Evolutionary conservation across 2,329 filamentous ascomycete species (phyloP).

Genomic region (Didymellaceae sp.): DNA sequence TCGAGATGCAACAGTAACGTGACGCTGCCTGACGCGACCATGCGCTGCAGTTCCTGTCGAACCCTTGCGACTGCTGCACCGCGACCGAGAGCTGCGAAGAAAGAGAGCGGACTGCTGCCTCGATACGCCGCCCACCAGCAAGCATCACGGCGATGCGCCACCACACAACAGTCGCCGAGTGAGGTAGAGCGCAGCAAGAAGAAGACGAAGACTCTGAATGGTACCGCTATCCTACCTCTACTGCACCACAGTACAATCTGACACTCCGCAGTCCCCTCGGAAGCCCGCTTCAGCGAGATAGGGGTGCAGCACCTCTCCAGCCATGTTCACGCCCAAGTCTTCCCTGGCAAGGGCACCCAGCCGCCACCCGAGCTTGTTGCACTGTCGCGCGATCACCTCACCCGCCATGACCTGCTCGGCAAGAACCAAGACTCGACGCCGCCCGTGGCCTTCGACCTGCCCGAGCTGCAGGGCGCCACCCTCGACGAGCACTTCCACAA

Average conservation of each 20-base stretch:
- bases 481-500: constrained; percentile 95
- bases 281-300: constrained; percentile 85
- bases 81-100: constrained; percentile 19
- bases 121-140: constrained; percentile 21
- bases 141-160: constrained; percentile 35
- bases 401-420: constrained; percentile 83
- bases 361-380: constrained; percentile 76
- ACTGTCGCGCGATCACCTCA: constrained; percentile 81
- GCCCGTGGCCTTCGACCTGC: constrained; percentile 87
- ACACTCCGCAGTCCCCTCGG: constrained; percentile 46
- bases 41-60: constrained; percentile 41
- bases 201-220: constrained; percentile 23
- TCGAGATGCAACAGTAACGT: constrained; percentile 40
- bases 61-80: constrained; percentile 27
- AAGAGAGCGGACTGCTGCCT: not conserved
- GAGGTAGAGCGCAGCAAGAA: constrained; percentile 11
- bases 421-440: constrained; percentile 79
- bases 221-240: constrained; percentile 18
- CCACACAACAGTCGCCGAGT: constrained; percentile 26
- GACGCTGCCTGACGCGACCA: constrained; percentile 24
- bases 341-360: constrained; percentile 62
- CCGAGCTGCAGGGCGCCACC: constrained; percentile 75
- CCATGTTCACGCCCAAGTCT: constrained; percentile 83
- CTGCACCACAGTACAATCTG: not conserved
- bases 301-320: constrained; percentile 91